Conservation (phyloP, 345 rosid genomes). For the Bruguiera gymnorhiza region DNA sequence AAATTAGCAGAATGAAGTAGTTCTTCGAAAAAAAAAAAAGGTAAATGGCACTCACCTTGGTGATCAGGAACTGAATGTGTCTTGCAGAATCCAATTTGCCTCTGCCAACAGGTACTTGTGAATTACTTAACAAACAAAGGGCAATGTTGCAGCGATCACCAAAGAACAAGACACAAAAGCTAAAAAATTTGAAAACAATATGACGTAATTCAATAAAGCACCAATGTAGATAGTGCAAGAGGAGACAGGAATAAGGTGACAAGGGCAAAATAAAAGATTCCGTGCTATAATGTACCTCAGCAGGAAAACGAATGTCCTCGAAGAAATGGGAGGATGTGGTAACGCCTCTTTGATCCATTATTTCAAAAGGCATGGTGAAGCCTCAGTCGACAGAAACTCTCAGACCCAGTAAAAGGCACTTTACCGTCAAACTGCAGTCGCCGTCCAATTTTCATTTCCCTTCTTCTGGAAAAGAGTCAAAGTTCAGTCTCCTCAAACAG, state of each 20-base stretch:
- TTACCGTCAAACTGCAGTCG: constrained; percentile 11
- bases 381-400: constrained; percentile 17
- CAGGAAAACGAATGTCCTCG: constrained; percentile 40
- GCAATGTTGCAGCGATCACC: no score
- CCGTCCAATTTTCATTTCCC: constrained; percentile 20
- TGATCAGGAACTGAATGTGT: constrained; percentile 43
- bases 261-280: no score
- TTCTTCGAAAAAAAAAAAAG: background rate
- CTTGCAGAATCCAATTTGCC: constrained; percentile 66
- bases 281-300: constrained; percentile 42
- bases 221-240: no score
- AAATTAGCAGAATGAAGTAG: constrained; percentile 10
- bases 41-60: constrained; percentile 44
- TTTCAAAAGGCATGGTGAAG: constrained; percentile 57
- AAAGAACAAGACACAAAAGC: background rate
- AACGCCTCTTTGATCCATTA: constrained; percentile 56
- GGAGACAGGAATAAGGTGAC: no score
- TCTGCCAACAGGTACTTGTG: constrained; percentile 42
- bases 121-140: constrained; percentile 12
- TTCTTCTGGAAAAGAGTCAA: constrained; percentile 29
- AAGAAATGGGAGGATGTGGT: constrained; percentile 43
- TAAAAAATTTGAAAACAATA: background rate
- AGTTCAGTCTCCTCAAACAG: constrained; percentile 14
- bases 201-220: no score
- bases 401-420: constrained; percentile 1